Conservation (phyloP, 2,329 filamentous ascomycete species). For the Neonectria magnoliae region DNA sequence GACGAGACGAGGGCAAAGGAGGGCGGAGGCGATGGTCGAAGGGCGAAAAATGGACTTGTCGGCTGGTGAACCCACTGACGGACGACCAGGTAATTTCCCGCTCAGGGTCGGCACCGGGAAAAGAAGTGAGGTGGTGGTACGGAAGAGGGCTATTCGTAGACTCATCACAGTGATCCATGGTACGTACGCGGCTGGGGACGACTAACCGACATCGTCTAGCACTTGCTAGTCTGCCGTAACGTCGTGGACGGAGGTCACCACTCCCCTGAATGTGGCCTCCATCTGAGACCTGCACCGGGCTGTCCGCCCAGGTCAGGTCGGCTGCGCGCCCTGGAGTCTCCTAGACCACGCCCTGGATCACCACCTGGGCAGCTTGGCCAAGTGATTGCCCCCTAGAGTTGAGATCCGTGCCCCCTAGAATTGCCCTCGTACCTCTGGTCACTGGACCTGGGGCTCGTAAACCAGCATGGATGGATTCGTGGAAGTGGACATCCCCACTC, state of each 20-base stretch:
- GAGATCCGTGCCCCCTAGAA: neutral
- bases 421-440: neutral
- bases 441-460: neutral
- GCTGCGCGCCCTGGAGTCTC: neutral
- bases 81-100: conserved; percentile 33
- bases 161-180: neutral
- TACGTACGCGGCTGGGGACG: conserved; percentile 1
- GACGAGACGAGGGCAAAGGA: conserved; percentile 9
- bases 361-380: neutral
- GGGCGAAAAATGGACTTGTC: conserved; percentile 6
- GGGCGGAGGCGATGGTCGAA: conserved; percentile 1
- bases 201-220: neutral
- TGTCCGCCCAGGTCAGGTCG: neutral
- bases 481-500: neutral
- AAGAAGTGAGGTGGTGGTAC: neutral
- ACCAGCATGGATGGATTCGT: neutral
- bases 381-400: conserved; percentile 11
- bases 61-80: conserved; percentile 12
- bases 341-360: neutral
- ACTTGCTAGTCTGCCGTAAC: neutral
- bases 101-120: neutral
- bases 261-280: neutral
- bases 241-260: neutral
- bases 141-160: neutral
- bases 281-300: neutral